These are phyloP conservation scores for Yarrowia bubula DNA, from an alignment of 805 yeast species.

Conservation along the genomic window DNA sequence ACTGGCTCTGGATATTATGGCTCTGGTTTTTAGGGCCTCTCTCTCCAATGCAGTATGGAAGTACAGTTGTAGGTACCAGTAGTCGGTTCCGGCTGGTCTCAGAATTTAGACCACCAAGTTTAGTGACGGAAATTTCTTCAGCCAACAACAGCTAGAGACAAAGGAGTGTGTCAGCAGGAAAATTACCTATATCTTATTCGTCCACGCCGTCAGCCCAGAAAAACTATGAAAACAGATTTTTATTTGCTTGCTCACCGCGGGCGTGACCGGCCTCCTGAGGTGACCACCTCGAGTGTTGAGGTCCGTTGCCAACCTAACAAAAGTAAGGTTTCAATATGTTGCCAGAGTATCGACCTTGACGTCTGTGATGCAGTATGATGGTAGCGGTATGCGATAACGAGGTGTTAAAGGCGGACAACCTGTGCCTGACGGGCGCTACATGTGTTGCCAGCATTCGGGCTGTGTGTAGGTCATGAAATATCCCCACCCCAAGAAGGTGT, in stretches of 20 bases:
- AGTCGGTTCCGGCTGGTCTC: constrained; percentile 19
- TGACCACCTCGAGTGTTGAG: background rate
- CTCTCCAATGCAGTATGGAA: background rate
- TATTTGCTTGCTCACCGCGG: background rate
- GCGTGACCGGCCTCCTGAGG: background rate
- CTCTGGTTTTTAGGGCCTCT: background rate
- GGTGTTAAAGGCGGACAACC: background rate
- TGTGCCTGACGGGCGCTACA: background rate
- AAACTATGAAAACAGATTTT: background rate
- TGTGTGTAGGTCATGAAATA: no score
- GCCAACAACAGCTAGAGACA: background rate
- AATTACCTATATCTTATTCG: background rate
- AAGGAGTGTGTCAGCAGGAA: no score
- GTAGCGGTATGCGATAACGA: background rate
- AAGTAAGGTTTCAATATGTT: constrained; percentile 10
- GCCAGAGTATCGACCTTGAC: constrained; percentile 20
- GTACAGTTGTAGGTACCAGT: no score
- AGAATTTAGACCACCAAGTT: background rate
- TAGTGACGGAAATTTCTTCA: background rate
- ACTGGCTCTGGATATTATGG: no score
- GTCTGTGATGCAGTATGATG: constrained; percentile 13
- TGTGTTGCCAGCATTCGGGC: no score
- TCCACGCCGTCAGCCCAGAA: background rate
- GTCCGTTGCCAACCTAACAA: background rate
- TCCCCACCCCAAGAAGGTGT: no score